phyloP scores from a whole-genome alignment of 805 yeast species.

The Suhomyces tanzawaensis region DNA sequence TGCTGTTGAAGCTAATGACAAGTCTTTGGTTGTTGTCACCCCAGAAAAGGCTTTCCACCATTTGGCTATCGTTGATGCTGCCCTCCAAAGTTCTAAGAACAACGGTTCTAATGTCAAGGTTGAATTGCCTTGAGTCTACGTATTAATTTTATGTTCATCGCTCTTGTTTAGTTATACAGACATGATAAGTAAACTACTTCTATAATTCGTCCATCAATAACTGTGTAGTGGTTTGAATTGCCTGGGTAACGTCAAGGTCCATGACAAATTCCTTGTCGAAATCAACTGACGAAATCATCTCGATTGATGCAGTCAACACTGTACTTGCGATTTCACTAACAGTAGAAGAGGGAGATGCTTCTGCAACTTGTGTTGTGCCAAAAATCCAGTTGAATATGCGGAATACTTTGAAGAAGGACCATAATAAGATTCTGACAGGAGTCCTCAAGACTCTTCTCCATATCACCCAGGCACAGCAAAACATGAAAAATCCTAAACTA shows the following conservation, averaged over 20 bases:
- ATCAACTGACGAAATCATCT: neutral
- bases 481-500: slow-evolving; percentile 43
- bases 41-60: slow-evolving; percentile 89
- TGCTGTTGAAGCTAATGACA: slow-evolving; percentile 64
- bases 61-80: slow-evolving; percentile 85
- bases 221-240: neutral
- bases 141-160: too few relatives aligned
- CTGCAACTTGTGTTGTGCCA: neutral
- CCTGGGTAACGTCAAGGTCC: slow-evolving; percentile 1
- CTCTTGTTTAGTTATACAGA: too few relatives aligned
- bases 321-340: too few relatives aligned
- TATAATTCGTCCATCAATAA: slow-evolving; percentile 3
- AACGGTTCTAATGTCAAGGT: slow-evolving; percentile 52
- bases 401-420: slow-evolving; percentile 45
- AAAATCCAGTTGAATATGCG: slow-evolving; percentile 13
- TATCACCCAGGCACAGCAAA: slow-evolving; percentile 48
- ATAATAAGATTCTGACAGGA: slow-evolving; percentile 44
- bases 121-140: slow-evolving; percentile 19
- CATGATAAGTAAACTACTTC: too few relatives aligned
- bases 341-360: neutral
- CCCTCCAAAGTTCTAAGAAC: slow-evolving; percentile 62
- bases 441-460: slow-evolving; percentile 47
- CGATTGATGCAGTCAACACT: neutral
- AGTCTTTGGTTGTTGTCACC: slow-evolving; percentile 51
- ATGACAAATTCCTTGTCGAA: slow-evolving; percentile 1